Evolutionary conservation across 129 eudicot species (phyloP).

Genomic region (Flaveria robusta): DNA sequence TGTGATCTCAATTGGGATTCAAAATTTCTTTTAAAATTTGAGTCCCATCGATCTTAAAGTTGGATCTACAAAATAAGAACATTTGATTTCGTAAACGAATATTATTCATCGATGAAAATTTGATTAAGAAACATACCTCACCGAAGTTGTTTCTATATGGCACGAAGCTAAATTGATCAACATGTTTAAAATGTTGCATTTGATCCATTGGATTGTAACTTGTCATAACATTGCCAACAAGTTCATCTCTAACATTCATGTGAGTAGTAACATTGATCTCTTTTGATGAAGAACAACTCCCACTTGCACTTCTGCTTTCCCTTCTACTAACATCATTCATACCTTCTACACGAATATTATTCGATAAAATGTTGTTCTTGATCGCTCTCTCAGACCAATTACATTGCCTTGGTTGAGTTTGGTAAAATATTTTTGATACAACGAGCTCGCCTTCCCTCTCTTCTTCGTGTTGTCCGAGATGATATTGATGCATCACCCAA

Average conservation of each 20-base stretch:
- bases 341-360: constrained; percentile 26
- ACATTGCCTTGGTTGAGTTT: constrained; percentile 77
- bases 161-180: constrained; percentile 57
- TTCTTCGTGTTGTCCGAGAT: constrained; percentile 65
- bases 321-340: constrained; percentile 30
- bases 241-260: constrained; percentile 29
- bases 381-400: constrained; percentile 54
- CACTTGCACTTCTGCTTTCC: constrained; percentile 54
- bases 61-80: background rate
- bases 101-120: background rate
- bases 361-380: constrained; percentile 14
- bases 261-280: constrained; percentile 32
- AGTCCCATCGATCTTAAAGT: background rate
- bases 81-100: background rate
- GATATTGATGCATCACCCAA: constrained; percentile 87
- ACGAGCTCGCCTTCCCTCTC: constrained; percentile 76
- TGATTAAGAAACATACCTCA: constrained; percentile 52
- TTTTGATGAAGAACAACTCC: constrained; percentile 71
- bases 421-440: constrained; percentile 72
- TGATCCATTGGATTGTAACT: constrained; percentile 61
- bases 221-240: constrained; percentile 43
- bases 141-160: constrained; percentile 68
- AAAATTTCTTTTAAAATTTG: background rate
- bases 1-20: no score
- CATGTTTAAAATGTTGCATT: constrained; percentile 57